Evolutionary conservation across 2,329 filamentous ascomycete species (phyloP).

Genomic region (Colletotrichum shisoi): DNA sequence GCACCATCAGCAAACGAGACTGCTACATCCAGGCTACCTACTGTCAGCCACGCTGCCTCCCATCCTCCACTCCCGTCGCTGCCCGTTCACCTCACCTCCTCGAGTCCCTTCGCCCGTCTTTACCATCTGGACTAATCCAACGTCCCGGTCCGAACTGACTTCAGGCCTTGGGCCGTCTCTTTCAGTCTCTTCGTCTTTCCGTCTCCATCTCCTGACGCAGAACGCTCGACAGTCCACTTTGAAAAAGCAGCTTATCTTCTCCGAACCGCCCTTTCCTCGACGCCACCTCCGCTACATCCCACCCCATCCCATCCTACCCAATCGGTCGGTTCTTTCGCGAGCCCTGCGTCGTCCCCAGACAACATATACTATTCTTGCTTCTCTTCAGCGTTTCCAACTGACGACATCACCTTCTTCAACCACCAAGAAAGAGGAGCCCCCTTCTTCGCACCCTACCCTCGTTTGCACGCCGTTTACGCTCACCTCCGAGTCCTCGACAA

Average conservation of each 20-base stretch:
- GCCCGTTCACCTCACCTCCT: conserved; percentile 34
- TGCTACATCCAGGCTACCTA: conserved; percentile 21
- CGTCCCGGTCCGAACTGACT: conserved; percentile 15
- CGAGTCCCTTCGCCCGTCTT: conserved; percentile 12
- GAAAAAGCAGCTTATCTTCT: not conserved
- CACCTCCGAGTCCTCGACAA: not conserved
- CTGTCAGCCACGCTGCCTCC: not conserved
- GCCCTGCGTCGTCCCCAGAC: not conserved
- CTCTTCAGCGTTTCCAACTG: conserved; percentile 8
- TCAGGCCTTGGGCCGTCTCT: conserved; percentile 12
- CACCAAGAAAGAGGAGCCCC: not conserved
- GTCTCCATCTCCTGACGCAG: conserved; percentile 8
- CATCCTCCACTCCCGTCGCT: conserved; percentile 26
- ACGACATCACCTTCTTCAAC: conserved; percentile 19
- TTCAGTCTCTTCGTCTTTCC: not conserved
- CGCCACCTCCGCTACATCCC: conserved; percentile 4
- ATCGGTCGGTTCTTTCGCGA: conserved; percentile 5
- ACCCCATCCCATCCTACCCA: conserved; percentile 12
- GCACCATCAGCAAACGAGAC: too few species aligned
- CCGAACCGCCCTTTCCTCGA: not conserved
- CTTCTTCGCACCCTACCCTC: not conserved
- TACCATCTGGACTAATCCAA: conserved; percentile 22
- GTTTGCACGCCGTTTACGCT: not conserved
- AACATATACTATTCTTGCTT: conserved; percentile 1
- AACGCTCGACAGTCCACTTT: not conserved